Conservation (phyloP, 2,329 filamentous ascomycete genomes). For the Alternaria angustiovoidea region DNA sequence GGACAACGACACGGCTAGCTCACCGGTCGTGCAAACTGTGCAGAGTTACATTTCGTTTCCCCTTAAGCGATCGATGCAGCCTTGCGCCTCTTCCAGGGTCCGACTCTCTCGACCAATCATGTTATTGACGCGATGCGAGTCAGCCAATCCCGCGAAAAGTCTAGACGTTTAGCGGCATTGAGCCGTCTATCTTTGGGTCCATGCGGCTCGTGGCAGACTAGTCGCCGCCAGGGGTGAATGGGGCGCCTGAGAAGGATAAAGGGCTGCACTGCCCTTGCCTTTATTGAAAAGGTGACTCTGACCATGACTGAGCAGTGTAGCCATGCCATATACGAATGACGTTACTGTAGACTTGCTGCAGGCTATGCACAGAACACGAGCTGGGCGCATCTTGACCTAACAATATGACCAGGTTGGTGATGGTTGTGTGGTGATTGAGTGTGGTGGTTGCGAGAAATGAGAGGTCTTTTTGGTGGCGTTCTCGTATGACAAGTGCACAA, state of each 20-base stretch:
- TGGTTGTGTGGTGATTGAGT: background rate
- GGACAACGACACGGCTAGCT: conserved; percentile 21
- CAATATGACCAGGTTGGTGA: background rate
- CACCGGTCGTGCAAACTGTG: conserved; percentile 28
- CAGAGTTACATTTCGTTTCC: conserved; percentile 30
- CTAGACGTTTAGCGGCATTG: conserved; percentile 29
- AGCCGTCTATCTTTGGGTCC: conserved; percentile 26
- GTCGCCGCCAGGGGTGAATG: conserved; percentile 15
- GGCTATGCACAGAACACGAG: background rate
- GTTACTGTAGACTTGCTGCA: background rate
- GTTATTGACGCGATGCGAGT: conserved; percentile 14
- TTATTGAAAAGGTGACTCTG: conserved; percentile 20
- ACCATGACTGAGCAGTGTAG: background rate
- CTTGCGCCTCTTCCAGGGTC: conserved; percentile 20
- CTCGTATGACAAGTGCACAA: conserved; percentile 13
- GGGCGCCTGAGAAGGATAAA: conserved; percentile 24
- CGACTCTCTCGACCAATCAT: conserved; percentile 19
- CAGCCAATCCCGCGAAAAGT: conserved; percentile 10
- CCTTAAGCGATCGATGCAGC: conserved; percentile 27
- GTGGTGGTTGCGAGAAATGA: background rate
- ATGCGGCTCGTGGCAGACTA: conserved; percentile 16
- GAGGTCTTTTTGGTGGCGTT: conserved; percentile 15
- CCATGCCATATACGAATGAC: background rate
- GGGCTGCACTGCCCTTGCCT: conserved; percentile 18
- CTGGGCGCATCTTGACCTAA: background rate